Evolutionary conservation across 2,329 filamentous ascomycete genomes (phyloP).

Genomic region (Talaromyces sp.): DNA sequence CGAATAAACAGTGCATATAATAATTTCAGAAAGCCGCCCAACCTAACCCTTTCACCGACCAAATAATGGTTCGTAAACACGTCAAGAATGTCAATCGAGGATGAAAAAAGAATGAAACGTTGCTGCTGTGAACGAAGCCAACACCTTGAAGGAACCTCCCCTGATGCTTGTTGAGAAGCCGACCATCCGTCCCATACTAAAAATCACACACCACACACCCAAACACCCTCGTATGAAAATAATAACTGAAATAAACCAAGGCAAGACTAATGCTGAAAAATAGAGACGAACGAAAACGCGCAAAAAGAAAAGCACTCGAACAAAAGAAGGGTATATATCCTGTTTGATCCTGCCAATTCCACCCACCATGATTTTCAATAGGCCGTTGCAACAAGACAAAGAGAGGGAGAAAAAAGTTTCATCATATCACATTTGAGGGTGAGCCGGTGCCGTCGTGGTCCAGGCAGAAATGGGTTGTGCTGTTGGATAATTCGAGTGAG

Average conservation of each 20-base stretch:
- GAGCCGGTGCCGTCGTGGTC: slow-evolving; percentile 40
- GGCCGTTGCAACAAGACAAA: slow-evolving; percentile 14
- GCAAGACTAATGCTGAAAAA: not conserved
- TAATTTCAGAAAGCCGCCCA: slow-evolving; percentile 5
- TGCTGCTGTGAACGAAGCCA: slow-evolving; percentile 1
- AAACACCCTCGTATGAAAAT: slow-evolving; percentile 11
- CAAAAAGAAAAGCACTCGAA: not conserved
- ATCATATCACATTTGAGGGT: slow-evolving; percentile 38
- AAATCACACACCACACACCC: slow-evolving; percentile 14
- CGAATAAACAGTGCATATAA: not conserved
- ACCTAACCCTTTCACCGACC: slow-evolving; percentile 3
- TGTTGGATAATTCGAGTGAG: slow-evolving; percentile 35
- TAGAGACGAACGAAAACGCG: not conserved
- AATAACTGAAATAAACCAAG: not conserved
- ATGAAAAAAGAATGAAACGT: not conserved
- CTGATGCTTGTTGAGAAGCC: slow-evolving; percentile 13
- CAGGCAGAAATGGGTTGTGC: slow-evolving; percentile 35
- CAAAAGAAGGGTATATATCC: slow-evolving; percentile 19
- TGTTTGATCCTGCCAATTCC: slow-evolving; percentile 14
- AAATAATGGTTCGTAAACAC: slow-evolving; percentile 3
- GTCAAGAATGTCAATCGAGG: not conserved
- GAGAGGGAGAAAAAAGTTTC: not conserved
- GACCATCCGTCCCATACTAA: slow-evolving; percentile 6
- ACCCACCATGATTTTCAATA: slow-evolving; percentile 10
- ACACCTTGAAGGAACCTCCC: not conserved